These are phyloP conservation scores for Fagopyrum tataricum DNA, from an alignment of 148 eudicot species.

Conservation along the genomic window DNA sequence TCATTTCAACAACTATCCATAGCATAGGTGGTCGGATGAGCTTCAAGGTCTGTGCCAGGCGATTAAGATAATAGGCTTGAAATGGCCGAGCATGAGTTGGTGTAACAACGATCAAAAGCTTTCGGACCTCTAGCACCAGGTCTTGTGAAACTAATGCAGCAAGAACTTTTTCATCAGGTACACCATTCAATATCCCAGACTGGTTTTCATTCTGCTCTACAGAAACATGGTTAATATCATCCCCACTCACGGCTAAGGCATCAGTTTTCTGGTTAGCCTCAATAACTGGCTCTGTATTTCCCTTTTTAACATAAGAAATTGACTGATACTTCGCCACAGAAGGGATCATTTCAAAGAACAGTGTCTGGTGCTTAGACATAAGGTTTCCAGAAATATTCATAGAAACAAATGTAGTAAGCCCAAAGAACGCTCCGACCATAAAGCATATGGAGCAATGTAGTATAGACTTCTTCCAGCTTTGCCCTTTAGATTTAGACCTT, in stretches of 20 bases:
- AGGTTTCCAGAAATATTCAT: conserved; percentile 31
- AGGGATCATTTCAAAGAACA: conserved; percentile 39
- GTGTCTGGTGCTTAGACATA: conserved; percentile 39
- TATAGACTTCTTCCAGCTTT: conserved; percentile 48
- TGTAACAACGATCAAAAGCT: conserved; percentile 78
- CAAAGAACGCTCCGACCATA: conserved; percentile 54
- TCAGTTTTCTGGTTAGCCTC: conserved; percentile 16
- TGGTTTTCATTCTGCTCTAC: conserved; percentile 17
- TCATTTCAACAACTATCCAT: conserved; percentile 87
- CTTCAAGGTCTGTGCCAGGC: conserved; percentile 67
- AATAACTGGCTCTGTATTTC: conserved; percentile 22
- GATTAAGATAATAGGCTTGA: conserved; percentile 67
- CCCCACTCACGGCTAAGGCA: conserved; percentile 13
- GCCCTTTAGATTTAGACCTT: conserved; percentile 54
- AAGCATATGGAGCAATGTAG: conserved; percentile 53
- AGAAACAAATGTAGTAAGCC: conserved; percentile 57
- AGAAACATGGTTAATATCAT: conserved; percentile 18
- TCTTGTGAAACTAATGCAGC: conserved; percentile 23
- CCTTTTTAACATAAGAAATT: conserved; percentile 15
- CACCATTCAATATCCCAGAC: conserved; percentile 17
- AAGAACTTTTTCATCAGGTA: conserved; percentile 21
- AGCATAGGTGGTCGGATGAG: conserved; percentile 58
- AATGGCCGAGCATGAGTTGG: conserved; percentile 53
- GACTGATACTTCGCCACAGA: conserved; percentile 29
- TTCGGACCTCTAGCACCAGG: conserved; percentile 22